phyloP scores from a whole-genome alignment of 495 filamentous ascomycete species.

The Neurospora hispaniola region DNA sequence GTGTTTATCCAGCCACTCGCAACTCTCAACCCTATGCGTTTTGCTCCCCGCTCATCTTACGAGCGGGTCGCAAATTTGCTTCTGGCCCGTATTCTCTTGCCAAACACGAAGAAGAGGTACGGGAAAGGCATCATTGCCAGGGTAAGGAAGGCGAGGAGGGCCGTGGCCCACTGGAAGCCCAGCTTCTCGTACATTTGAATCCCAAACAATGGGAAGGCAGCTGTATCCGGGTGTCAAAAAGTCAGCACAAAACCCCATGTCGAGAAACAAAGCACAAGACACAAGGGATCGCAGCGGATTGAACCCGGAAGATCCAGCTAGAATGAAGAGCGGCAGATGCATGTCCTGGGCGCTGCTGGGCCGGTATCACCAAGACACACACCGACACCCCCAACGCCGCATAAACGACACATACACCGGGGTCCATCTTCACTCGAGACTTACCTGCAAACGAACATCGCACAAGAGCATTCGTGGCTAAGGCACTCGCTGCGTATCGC shows the following conservation, averaged over 20 bases:
- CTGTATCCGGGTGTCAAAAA: slow-evolving; percentile 20
- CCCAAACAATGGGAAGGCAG: slow-evolving; percentile 39
- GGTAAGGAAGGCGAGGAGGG: slow-evolving; percentile 58
- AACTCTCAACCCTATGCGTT: neutral
- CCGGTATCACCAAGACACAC: neutral
- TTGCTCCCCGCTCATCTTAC: slow-evolving; percentile 1
- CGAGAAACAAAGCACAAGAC: slow-evolving; percentile 35
- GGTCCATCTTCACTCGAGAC: slow-evolving; percentile 29
- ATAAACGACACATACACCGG: neutral
- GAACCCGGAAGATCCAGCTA: slow-evolving; percentile 38
- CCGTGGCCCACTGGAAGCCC: slow-evolving; percentile 64
- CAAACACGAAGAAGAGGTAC: slow-evolving; percentile 58
- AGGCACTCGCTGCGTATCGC: slow-evolving; percentile 72
- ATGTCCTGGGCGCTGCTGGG: neutral
- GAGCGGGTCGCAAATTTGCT: slow-evolving; percentile 34
- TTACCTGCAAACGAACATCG: slow-evolving; percentile 75
- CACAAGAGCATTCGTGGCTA: slow-evolving; percentile 82
- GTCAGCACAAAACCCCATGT: slow-evolving; percentile 3
- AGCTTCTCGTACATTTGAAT: slow-evolving; percentile 53
- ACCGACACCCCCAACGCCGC: neutral
- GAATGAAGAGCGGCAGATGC: slow-evolving; percentile 27
- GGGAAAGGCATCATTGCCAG: slow-evolving; percentile 60
- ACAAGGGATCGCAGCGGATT: slow-evolving; percentile 25
- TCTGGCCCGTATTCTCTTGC: slow-evolving; percentile 41
- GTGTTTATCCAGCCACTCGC: neutral